Evolutionary conservation across 345 rosid species (phyloP), one percentile per base, ranked within the genome.

Genomic region (Moringa oleifera): DNA sequence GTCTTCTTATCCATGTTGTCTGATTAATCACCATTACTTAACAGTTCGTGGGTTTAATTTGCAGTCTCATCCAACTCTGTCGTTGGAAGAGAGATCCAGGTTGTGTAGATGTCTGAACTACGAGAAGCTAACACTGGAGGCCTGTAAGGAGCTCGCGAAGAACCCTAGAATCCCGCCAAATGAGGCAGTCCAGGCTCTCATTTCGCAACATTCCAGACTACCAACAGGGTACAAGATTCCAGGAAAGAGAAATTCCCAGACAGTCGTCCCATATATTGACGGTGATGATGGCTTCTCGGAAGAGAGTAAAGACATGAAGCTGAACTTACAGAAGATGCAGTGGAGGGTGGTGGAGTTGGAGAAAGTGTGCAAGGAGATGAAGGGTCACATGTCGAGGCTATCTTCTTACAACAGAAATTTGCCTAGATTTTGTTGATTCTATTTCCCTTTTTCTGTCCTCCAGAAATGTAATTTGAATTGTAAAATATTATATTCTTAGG

Each of bases 111-210:
- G 97, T 69, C 77, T 90, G 0, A 81, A 83, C 72, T 87, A 77
- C 72, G 67, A 76, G 79, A 90, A 87, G 69, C 79, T 90, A n/a
- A 81, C 83, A 60, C 51, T 90, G 15, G 94, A 79, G 71, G 79
- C 84, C 23, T 81, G 94, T 55, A 90, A 87, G 70, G 84, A 90
- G 46, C 81, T 90, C 21, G 91, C 91, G 1, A 90, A 81, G 77
- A 90, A 85, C 54, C 97, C 91, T 0, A 87, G 81, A 70, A 85
- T 87, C 67, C 88, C 97, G n/a, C 97, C 97, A 52, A 76, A 68
- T 53, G 53, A 80, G 20, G 70, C 97, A 17, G 75, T 90, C 31
- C 71, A 85, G 63, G 94, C 97, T 63, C 89, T 90, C 51, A 80
- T 66, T 65, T 82, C 86, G 9, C 91, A 87, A 71, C 68, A 62